Evolutionary conservation across 306 rosid genomes (phyloP).

Genomic region (Parietaria judaica): DNA sequence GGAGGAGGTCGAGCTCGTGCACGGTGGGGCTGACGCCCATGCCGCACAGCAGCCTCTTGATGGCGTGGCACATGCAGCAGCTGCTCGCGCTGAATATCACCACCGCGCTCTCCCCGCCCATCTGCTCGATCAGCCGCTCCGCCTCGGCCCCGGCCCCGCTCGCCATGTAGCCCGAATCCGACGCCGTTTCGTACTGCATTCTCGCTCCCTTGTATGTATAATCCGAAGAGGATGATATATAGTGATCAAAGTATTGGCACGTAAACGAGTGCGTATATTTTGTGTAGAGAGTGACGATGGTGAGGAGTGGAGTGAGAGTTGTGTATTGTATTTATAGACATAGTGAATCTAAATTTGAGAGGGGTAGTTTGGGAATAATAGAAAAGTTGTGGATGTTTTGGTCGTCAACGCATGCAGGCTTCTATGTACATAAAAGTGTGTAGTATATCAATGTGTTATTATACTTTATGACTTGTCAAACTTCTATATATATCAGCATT

Average conservation of each 20-base stretch:
- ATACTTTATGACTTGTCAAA: too few species aligned
- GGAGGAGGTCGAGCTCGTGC: conserved; percentile 63
- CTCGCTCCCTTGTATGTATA: background rate
- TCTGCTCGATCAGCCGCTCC: conserved; percentile 40
- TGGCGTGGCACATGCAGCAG: conserved; percentile 92
- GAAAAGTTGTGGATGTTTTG: conserved; percentile 20
- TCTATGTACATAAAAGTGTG: background rate
- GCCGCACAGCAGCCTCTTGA: conserved; percentile 72
- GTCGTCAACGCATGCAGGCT: conserved; percentile 42
- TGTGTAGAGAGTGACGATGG: conserved; percentile 10
- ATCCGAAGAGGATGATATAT: background rate
- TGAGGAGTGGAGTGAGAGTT: conserved; percentile 1
- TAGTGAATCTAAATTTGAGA: conserved; percentile 5
- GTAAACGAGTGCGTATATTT: background rate
- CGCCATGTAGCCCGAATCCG: background rate
- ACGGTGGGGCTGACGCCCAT: conserved; percentile 88
- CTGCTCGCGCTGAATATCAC: conserved; percentile 70
- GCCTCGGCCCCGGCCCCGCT: conserved; percentile 19
- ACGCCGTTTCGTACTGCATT: conserved; percentile 50
- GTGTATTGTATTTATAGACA: conserved; percentile 55
- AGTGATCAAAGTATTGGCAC: background rate
- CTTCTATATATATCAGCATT: too few species aligned
- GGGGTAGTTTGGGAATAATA: conserved; percentile 25
- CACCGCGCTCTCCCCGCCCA: conserved; percentile 75
- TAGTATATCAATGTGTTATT: too few species aligned